These are phyloP conservation scores for Heritiera littoralis DNA, from an alignment of 345 rosid genomes.

Conservation along the genomic window DNA sequence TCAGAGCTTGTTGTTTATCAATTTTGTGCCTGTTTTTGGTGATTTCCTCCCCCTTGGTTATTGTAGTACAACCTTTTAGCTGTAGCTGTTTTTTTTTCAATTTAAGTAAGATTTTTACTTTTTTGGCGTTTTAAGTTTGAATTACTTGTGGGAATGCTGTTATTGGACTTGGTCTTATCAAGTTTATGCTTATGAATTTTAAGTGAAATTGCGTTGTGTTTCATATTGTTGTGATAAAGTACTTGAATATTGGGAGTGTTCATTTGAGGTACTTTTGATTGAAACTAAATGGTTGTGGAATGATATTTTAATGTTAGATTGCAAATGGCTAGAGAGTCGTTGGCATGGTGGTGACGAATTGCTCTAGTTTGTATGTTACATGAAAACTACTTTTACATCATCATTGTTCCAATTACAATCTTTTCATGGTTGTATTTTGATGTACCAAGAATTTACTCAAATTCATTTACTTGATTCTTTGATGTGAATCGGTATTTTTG, in stretches of 20 bases:
- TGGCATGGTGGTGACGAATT: background rate
- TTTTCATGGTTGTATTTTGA: background rate
- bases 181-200: background rate
- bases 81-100: background rate
- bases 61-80: background rate
- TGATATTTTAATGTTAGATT: background rate
- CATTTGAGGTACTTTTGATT: background rate
- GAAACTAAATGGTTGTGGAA: background rate
- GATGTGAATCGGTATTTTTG: background rate
- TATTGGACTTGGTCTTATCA: background rate
- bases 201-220: background rate
- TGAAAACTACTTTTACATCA: background rate
- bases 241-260: background rate
- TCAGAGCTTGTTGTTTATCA: slow-evolving; percentile 15
- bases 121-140: background rate
- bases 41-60: background rate
- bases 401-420: background rate
- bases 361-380: background rate
- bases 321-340: background rate
- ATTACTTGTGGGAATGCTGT: background rate
- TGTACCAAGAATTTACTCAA: background rate
- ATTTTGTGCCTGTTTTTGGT: background rate
- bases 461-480: background rate
- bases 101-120: background rate
- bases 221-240: slow-evolving; percentile 1